Evolutionary conservation across 352 stramenopile genomes (phyloP).

Genomic region (Pythium phragmiticola): DNA sequence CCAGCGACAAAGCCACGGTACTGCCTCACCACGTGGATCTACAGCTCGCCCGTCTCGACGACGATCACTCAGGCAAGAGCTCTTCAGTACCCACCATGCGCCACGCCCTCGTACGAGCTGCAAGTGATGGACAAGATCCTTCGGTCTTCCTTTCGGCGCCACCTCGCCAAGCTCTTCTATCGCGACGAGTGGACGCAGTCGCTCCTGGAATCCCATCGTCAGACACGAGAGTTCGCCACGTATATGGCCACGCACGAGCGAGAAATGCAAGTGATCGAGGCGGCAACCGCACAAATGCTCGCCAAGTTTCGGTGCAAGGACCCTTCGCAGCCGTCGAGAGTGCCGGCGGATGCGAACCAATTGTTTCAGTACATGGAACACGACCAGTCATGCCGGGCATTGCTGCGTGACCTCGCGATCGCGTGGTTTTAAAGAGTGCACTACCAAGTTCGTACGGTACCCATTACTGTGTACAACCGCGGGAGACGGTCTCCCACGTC

Average conservation of each 20-base stretch:
- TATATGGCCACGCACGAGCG: conserved; percentile 66
- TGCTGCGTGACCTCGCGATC: conserved; percentile 34
- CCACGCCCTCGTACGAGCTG: conserved; percentile 4
- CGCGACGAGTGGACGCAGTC: conserved; percentile 56
- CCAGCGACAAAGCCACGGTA: conserved; percentile 44
- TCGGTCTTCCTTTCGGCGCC: conserved; percentile 55
- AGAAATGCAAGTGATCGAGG: conserved; percentile 49
- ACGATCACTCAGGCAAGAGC: conserved; percentile 1
- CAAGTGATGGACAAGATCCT: conserved; percentile 53
- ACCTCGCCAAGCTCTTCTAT: conserved; percentile 60
- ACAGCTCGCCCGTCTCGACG: conserved; percentile 28
- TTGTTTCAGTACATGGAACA: conserved; percentile 29
- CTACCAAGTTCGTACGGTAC: neutral
- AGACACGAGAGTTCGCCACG: conserved; percentile 47
- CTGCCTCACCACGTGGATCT: conserved; percentile 76
- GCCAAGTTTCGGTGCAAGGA: conserved; percentile 55
- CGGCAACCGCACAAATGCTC: conserved; percentile 57
- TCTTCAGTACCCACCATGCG: conserved; percentile 1
- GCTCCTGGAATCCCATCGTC: conserved; percentile 52
- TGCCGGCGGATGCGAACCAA: conserved; percentile 34
- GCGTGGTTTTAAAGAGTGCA: conserved; percentile 46
- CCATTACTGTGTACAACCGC: conserved; percentile 57
- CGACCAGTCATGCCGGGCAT: conserved; percentile 20
- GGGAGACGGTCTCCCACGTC: conserved; percentile 54
- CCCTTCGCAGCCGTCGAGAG: conserved; percentile 19